These are phyloP conservation scores for Salix udensis DNA, from an alignment of 345 rosid genomes.

Conservation along the genomic window DNA sequence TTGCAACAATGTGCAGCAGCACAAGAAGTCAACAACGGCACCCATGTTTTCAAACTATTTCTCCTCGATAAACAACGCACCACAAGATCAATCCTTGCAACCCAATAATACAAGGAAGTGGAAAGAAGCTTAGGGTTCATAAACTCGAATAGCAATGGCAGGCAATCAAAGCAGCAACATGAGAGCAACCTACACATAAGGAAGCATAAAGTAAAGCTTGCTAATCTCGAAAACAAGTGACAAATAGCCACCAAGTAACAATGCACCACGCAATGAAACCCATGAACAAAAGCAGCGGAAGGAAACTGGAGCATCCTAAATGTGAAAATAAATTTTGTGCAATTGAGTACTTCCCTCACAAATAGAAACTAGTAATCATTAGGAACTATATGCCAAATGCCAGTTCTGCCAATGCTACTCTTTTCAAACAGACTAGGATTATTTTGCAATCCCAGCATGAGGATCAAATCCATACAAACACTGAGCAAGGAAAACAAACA, in stretches of 20 bases:
- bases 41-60: neutral
- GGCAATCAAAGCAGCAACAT: no score
- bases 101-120: neutral
- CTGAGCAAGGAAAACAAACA: slow-evolving; percentile 9
- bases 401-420: slow-evolving; percentile 11
- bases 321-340: neutral
- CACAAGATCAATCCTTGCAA: neutral
- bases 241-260: neutral
- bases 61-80: neutral
- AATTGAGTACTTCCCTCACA: neutral
- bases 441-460: slow-evolving; percentile 32
- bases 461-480: slow-evolving; percentile 16
- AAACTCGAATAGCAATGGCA: no score
- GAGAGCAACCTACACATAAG: neutral
- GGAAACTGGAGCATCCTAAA: neutral
- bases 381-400: neutral
- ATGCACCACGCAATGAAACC: neutral
- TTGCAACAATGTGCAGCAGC: neutral
- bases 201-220: neutral
- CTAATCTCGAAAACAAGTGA: neutral
- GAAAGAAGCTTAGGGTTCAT: no score
- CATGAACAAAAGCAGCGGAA: neutral
- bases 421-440: slow-evolving; percentile 28
- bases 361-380: neutral
- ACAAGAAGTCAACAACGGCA: neutral